Evolutionary conservation across 1,284 basidiomycete genomes (phyloP), one percentile per base, ranked within the genome.

Genomic region (Volvariella volvacea): DNA sequence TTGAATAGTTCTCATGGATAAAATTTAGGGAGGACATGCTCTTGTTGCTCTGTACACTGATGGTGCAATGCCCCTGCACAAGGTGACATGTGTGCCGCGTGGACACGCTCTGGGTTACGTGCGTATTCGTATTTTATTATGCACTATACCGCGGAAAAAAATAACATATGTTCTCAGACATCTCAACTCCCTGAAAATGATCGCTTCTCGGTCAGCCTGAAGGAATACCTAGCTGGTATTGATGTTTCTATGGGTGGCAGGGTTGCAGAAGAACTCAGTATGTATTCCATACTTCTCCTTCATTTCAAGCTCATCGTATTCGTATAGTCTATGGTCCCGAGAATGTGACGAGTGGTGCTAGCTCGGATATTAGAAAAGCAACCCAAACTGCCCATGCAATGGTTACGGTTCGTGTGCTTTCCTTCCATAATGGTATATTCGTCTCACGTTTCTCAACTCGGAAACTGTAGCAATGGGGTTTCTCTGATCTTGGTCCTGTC

Each of bases 21-120:
- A n/a, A n/a, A n/a, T n/a, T n/a, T 51, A 87, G 82, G 93, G 91
- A 50, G 93, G 93, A 7, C 93, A 96, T 63, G 92, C 93, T 14
- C 76, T 97, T 17, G 82, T 92, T 16, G 91, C 92, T 4, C 66
- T 96, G 30, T 92, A 92, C 60, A 96, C 94, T 0, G 79, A 89
- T 48, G 93, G 92, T 44, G 91, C 92, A 21, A 91, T 92, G 78
- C 93, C 93, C 22, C 66, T 97, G 51, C 93, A 97, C 64, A 96
- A 94, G 70, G 93, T 95, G 20, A 97, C 93, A 15, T 94, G 93
- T 63, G 80, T 97, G 49, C 93, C 92, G 41, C 85, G 94, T 55
- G 93, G 93, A 22, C 90, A 92, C 56, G 87, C 92, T 15, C 75
- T 96, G 28, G 94, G 94, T 51, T 71, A 92, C 55, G 88, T 89